These are phyloP conservation scores for Nicotiana rustica DNA, from an alignment of 305 asterid genomes.

Conservation along the genomic window DNA sequence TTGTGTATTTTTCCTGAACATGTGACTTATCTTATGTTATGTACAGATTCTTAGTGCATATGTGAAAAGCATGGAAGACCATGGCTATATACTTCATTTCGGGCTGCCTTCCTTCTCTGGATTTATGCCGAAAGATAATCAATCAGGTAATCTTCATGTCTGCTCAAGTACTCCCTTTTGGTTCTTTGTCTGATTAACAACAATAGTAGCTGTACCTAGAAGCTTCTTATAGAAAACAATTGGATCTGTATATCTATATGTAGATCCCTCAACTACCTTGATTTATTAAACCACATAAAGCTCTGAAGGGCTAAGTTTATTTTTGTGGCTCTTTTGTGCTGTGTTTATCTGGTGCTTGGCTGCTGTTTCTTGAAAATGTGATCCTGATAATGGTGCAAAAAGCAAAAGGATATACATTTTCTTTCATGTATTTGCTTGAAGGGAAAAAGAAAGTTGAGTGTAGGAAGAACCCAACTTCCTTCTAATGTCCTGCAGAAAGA, in stretches of 20 bases:
- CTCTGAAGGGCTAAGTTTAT: not conserved
- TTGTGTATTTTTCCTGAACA: constrained; percentile 14
- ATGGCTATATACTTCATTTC: constrained; percentile 86
- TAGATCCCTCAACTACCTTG: not conserved
- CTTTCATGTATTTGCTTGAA: constrained; percentile 22
- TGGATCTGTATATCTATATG: not conserved
- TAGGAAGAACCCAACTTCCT: constrained; percentile 30
- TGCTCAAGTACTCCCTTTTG: constrained; percentile 31
- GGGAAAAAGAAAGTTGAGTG: not conserved
- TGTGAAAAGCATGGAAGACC: constrained; percentile 92
- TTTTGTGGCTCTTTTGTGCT: not conserved
- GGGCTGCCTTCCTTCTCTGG: constrained; percentile 80
- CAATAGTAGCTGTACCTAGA: not conserved
- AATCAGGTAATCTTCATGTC: constrained; percentile 62
- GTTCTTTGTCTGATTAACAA: constrained; percentile 1
- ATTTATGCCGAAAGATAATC: constrained; percentile 68
- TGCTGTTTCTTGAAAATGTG: constrained; percentile 2
- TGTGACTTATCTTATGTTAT: constrained; percentile 25
- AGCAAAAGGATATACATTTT: constrained; percentile 12
- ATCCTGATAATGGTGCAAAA: constrained; percentile 1
- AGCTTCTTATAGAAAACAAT: not conserved
- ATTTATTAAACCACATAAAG: not conserved
- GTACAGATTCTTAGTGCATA: constrained; percentile 86
- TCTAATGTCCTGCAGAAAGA: constrained; percentile 6
- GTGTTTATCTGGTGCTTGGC: constrained; percentile 25